These are phyloP conservation scores for Triticum timopheevii DNA, from an alignment of 176 grass and related monocot species.

Conservation along the genomic window DNA sequence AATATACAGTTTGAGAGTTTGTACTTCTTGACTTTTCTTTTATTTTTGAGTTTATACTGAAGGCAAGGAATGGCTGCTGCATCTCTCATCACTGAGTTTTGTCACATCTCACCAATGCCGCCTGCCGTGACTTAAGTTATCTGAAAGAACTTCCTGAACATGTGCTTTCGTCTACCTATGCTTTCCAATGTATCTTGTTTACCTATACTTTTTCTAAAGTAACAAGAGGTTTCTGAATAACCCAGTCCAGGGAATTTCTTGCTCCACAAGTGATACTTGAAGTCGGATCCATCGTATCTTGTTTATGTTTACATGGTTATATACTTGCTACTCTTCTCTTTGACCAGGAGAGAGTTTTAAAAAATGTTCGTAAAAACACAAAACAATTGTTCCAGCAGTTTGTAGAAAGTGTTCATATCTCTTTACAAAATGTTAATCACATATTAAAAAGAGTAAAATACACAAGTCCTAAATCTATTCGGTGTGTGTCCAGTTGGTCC, in stretches of 20 bases:
- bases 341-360: no score
- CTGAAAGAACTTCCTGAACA: not conserved
- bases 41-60: no score
- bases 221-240: not conserved
- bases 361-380: no score
- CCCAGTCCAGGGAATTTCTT: not conserved
- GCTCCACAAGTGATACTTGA: not conserved
- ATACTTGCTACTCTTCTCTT: not conserved
- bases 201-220: not conserved
- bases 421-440: no score
- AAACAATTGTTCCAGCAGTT: no score
- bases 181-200: not conserved
- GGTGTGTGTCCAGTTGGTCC: no score
- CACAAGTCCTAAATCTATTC: no score
- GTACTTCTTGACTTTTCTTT: not conserved
- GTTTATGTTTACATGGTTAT: not conserved
- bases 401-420: no score
- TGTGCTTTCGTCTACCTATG: not conserved
- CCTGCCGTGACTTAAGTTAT: not conserved
- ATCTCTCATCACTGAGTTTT: not conserved
- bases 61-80: not conserved
- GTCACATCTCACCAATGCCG: not conserved
- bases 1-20: not conserved
- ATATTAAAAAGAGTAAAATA: no score
- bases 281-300: not conserved